phyloP scores from a whole-genome alignment of 139 green algal species.

The Medakamo hakoo region DNA sequence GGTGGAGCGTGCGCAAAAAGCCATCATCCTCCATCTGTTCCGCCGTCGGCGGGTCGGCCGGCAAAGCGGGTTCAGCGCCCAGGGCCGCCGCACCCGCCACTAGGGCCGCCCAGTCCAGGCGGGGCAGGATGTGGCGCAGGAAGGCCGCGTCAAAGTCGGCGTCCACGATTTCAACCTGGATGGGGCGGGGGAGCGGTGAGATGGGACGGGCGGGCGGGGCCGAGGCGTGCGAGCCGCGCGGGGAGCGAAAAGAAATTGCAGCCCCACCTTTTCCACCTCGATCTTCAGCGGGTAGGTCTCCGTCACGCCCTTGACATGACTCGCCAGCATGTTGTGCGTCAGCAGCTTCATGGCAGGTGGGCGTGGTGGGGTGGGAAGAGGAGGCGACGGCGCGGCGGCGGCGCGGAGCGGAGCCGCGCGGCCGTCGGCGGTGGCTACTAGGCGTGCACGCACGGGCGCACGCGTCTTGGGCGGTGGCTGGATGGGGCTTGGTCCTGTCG shows the following conservation, averaged over 20 bases:
- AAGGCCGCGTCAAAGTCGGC: conserved; percentile 86
- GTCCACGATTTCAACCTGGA: conserved; percentile 46
- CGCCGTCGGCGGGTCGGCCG: conserved; percentile 33
- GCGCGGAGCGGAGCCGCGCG: no score
- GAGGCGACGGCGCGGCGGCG: not conserved
- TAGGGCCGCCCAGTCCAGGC: conserved; percentile 74
- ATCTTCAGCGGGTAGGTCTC: conserved; percentile 90
- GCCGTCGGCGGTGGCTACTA: not conserved
- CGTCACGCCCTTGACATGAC: conserved; percentile 84
- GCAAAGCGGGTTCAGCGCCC: conserved; percentile 37
- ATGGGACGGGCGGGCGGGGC: not conserved
- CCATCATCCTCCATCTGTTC: conserved; percentile 45
- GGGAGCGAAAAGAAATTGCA: no score
- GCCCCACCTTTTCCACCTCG: conserved; percentile 37
- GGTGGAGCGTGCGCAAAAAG: conserved; percentile 59
- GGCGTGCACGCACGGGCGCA: not conserved
- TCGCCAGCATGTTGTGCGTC: conserved; percentile 95
- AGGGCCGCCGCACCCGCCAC: conserved; percentile 40
- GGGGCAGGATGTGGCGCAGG: conserved; percentile 70
- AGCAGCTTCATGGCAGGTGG: conserved; percentile 78
- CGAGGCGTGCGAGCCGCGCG: no score
- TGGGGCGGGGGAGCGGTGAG: not conserved
- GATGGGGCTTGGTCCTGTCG: not conserved
- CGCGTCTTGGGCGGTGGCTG: not conserved
- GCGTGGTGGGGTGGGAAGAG: not conserved